These are phyloP conservation scores for Coleophoma cylindrospora DNA, from an alignment of 2,329 filamentous ascomycete genomes.

Conservation along the genomic window DNA sequence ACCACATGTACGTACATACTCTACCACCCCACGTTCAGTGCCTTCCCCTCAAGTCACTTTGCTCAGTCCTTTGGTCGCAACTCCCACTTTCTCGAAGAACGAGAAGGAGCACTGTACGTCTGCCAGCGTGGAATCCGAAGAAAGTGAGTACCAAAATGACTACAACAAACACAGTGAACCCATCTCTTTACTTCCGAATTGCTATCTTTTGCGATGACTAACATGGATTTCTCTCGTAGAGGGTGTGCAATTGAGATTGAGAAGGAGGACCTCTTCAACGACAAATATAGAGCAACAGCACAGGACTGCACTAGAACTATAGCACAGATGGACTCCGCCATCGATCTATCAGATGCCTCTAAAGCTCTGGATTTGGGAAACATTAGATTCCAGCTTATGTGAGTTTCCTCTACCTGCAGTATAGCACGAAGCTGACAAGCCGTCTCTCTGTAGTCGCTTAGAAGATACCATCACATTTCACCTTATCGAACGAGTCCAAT, in stretches of 20 bases:
- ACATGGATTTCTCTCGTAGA: too few species aligned
- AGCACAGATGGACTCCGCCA: slow-evolving; percentile 74
- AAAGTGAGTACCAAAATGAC: too few species aligned
- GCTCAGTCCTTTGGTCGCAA: not conserved
- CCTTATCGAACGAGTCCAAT: slow-evolving; percentile 96
- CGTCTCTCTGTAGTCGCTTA: slow-evolving; percentile 59
- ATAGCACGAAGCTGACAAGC: slow-evolving; percentile 2
- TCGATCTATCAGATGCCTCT: slow-evolving; percentile 79
- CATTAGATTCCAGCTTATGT: slow-evolving; percentile 94
- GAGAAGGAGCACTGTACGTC: too few species aligned
- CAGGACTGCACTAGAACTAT: slow-evolving; percentile 1
- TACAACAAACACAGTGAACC: too few species aligned
- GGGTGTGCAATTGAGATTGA: too few species aligned
- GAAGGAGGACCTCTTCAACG: too few species aligned
- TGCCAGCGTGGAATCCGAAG: too few species aligned
- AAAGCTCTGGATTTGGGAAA: slow-evolving; percentile 85
- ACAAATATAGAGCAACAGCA: not conserved
- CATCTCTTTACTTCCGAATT: too few species aligned
- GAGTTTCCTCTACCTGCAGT: slow-evolving; percentile 27
- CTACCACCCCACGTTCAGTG: not conserved
- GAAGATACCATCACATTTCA: slow-evolving; percentile 98
- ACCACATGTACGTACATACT: not conserved
- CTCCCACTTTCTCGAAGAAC: not conserved
- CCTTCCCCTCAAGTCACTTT: not conserved
- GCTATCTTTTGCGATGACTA: too few species aligned